Evolutionary conservation across 495 filamentous ascomycete species (phyloP), one percentile per base, ranked within the genome.

Genomic region (Elaphomyces granulatus): DNA sequence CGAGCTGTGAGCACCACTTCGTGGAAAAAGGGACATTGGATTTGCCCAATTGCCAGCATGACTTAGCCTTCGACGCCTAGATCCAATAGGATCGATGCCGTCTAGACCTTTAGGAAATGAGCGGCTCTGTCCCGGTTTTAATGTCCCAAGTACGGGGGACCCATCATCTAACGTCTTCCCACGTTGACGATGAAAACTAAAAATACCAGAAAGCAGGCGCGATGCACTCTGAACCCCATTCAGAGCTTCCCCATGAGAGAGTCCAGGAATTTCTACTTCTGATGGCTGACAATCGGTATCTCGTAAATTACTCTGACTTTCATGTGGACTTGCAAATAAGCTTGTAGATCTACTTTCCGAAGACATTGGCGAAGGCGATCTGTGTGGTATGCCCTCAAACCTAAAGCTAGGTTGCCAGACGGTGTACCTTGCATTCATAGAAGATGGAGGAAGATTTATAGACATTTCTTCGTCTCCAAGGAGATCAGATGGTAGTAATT

Each of bases 51-150:
- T 72, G n/a, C 74, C 75, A 6, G 61, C 62, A 45, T 80, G 70
- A 39, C 74, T 74, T n/a, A 78, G 64, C 49, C 80, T 71, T 28
- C 75, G 70, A 26, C 72, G 70, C 33, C 75, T 70, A 21, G 72
- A 66, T n/a, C 67, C 72, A 16, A 77, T 76, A n/a, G 78, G 74
- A 48, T 83, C 81, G 20, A 83, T 69, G 10, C 78, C 49, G 64
- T 80, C 68, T 56, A 77, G 44, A 60, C 74, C 64, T 53, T 75
- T 74, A 42, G 85, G 85, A 45, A 88, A 81, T 8, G 85, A 92
- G 49, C 84, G 83, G 51, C 83, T 86, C 50, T 93, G 81, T 2
- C 73, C 72, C 37, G 77, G 61, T 52, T 83, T 84, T 20, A 93
- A 62, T 26, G 74, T 76, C 10, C 85, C 85, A 15, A 92, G 54